Evolutionary conservation across 2,329 filamentous ascomycete species (phyloP).

Genomic region (Canariomyces notabilis): DNA sequence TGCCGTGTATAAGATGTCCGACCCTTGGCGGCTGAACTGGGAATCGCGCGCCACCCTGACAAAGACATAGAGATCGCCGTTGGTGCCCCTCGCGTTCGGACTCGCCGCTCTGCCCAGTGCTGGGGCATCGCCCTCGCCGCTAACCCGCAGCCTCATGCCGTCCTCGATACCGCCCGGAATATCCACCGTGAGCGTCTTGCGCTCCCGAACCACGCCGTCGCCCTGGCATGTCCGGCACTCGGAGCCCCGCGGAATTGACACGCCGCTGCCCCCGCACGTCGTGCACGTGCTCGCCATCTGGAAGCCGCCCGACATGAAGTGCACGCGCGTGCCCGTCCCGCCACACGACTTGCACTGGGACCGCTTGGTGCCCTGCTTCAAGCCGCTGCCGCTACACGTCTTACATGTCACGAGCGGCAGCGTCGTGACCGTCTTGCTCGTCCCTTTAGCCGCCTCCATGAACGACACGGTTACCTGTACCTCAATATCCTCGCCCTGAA

Average conservation of each 20-base stretch:
- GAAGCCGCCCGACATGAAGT: slow-evolving; percentile 88
- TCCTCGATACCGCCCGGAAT: slow-evolving; percentile 96
- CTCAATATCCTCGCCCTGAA: slow-evolving; percentile 95
- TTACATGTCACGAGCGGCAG: slow-evolving; percentile 76
- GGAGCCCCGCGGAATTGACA: slow-evolving; percentile 68
- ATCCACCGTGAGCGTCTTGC: slow-evolving; percentile 79
- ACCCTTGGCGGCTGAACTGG: slow-evolving; percentile 81
- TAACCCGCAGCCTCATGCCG: slow-evolving; percentile 83
- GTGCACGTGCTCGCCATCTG: slow-evolving; percentile 91
- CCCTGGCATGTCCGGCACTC: slow-evolving; percentile 78
- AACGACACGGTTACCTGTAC: slow-evolving; percentile 91
- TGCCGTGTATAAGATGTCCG: slow-evolving; percentile 89
- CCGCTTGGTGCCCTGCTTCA: slow-evolving; percentile 75
- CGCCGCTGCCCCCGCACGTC: slow-evolving; percentile 73
- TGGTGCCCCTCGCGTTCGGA: slow-evolving; percentile 58
- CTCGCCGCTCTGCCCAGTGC: slow-evolving; percentile 65
- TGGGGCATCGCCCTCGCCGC: slow-evolving; percentile 82
- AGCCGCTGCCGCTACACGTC: slow-evolving; percentile 75
- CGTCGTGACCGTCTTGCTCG: slow-evolving; percentile 80
- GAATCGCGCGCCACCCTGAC: slow-evolving; percentile 85
- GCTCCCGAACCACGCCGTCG: slow-evolving; percentile 76
- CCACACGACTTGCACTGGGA: slow-evolving; percentile 73
- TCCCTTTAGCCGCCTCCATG: slow-evolving; percentile 91
- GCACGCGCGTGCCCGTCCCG: slow-evolving; percentile 80
- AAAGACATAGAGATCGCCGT: slow-evolving; percentile 86